Conservation (phyloP, 192 early-diverging fungal genomes). For the Allomyces macrogynus region DNA sequence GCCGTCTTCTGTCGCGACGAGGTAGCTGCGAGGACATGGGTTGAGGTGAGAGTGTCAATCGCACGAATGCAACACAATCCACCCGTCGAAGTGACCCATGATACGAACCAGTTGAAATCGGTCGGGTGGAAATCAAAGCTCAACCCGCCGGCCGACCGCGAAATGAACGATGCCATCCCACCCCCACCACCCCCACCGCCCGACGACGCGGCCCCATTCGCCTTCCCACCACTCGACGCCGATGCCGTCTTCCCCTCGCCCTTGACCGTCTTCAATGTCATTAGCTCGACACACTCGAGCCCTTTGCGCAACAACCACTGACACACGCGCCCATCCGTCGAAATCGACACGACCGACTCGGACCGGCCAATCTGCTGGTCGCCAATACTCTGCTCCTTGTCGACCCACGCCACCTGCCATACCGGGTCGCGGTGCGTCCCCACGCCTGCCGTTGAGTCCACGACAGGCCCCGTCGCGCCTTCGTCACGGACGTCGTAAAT, state of each 20-base stretch:
- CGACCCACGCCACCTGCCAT: slow-evolving; percentile 42
- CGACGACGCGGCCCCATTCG: no score
- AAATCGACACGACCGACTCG: slow-evolving; percentile 28
- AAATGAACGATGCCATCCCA: slow-evolving; percentile 23
- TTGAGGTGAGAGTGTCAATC: no score
- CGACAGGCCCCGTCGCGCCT: slow-evolving; percentile 11
- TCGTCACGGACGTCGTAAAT: slow-evolving; percentile 33
- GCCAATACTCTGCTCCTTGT: slow-evolving; percentile 21
- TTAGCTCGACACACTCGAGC: slow-evolving; percentile 28
- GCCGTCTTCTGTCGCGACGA: slow-evolving; percentile 38
- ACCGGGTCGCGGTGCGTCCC: slow-evolving; percentile 35
- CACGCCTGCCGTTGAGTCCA: not conserved
- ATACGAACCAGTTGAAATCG: slow-evolving; percentile 24
- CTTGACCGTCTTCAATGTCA: slow-evolving; percentile 31
- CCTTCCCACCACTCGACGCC: no score
- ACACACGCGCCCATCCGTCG: slow-evolving; percentile 33
- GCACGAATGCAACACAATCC: no score
- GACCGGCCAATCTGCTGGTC: slow-evolving; percentile 23
- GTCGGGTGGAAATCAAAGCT: slow-evolving; percentile 39
- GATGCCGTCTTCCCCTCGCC: no score
- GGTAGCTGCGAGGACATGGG: slow-evolving; percentile 14
- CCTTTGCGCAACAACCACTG: slow-evolving; percentile 37
- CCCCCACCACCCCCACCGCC: not conserved
- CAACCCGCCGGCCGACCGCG: slow-evolving; percentile 30
- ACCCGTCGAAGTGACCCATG: no score